phyloP scores from a whole-genome alignment of 371 early-diverging fungal species.

The Blakeslea trispora region DNA sequence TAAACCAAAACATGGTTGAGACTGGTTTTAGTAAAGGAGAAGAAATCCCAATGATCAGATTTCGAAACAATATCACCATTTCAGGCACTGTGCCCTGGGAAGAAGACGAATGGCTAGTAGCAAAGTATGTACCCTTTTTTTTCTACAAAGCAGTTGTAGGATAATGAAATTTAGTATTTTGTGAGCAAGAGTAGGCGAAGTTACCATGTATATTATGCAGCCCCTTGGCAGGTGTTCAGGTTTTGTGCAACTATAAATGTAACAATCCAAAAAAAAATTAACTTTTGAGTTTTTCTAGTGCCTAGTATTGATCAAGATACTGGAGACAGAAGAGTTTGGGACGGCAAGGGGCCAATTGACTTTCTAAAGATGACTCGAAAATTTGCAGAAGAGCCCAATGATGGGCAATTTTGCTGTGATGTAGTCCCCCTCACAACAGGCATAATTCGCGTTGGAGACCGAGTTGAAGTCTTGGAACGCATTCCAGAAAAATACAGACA shows the following conservation, averaged over 20 bases:
- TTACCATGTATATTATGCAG: constrained; percentile 42
- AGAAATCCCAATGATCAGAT: constrained; percentile 41
- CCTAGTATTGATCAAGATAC: constrained; percentile 53
- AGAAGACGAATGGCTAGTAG: constrained; percentile 53
- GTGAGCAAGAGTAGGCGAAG: constrained; percentile 41
- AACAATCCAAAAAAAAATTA: not conserved
- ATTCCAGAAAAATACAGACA: constrained; percentile 33
- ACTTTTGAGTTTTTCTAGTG: constrained; percentile 19
- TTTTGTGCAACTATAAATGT: constrained; percentile 9
- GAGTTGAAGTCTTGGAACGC: constrained; percentile 41
- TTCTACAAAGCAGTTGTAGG: too few species aligned
- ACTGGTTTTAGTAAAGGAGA: constrained; percentile 34
- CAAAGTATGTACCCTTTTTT: constrained; percentile 31
- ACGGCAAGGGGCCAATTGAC: constrained; percentile 30
- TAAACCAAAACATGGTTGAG: constrained; percentile 37
- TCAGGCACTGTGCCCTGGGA: constrained; percentile 49
- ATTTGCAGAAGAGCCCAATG: constrained; percentile 31
- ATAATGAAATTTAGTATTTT: not conserved
- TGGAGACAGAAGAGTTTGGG: constrained; percentile 45
- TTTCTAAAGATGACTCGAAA: constrained; percentile 34
- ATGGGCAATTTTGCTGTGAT: constrained; percentile 50
- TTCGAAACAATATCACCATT: constrained; percentile 48
- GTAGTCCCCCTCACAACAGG: constrained; percentile 45
- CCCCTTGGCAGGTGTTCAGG: constrained; percentile 48
- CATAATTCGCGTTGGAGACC: constrained; percentile 45